phyloP scores from a whole-genome alignment of 1,139 yeast genomes.

The Torulaspora pretoriensis region DNA sequence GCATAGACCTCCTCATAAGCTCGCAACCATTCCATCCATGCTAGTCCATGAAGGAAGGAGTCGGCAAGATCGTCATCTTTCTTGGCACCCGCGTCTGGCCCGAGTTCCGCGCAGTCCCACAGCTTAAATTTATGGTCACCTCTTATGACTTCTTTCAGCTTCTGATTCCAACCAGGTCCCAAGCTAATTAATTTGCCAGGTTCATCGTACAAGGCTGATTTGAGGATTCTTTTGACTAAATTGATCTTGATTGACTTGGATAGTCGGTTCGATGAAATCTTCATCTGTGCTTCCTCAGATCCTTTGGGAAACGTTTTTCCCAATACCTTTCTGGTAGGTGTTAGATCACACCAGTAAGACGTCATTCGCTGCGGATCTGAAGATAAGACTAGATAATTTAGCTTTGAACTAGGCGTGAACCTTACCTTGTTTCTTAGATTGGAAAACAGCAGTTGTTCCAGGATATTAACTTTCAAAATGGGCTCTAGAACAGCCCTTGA shows the following conservation, averaged over 20 bases:
- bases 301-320: slow-evolving; percentile 1
- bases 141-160: slow-evolving; percentile 35
- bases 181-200: slow-evolving; percentile 15
- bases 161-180: slow-evolving; percentile 32
- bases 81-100: slow-evolving; percentile 26
- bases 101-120: slow-evolving; percentile 20
- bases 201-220: slow-evolving; percentile 5
- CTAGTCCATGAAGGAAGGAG: slow-evolving; percentile 53
- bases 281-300: slow-evolving; percentile 6
- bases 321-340: slow-evolving; percentile 10
- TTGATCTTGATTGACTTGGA: slow-evolving; percentile 12
- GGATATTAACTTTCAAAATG: slow-evolving; percentile 47
- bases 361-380: slow-evolving; percentile 43
- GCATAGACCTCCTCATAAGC: slow-evolving; percentile 15
- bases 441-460: slow-evolving; percentile 49
- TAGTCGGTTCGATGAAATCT: slow-evolving; percentile 6
- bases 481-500: slow-evolving; percentile 46
- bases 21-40: slow-evolving; percentile 46
- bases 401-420: slow-evolving; percentile 26
- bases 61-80: slow-evolving; percentile 63
- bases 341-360: slow-evolving; percentile 37
- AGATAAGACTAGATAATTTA: slow-evolving; percentile 29
- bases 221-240: slow-evolving; percentile 10
- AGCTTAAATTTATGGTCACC: slow-evolving; percentile 16
- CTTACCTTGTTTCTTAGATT: slow-evolving; percentile 33